These are phyloP conservation scores for Fusarium nodosum DNA, from an alignment of 2,329 filamentous ascomycete genomes.

Conservation along the genomic window DNA sequence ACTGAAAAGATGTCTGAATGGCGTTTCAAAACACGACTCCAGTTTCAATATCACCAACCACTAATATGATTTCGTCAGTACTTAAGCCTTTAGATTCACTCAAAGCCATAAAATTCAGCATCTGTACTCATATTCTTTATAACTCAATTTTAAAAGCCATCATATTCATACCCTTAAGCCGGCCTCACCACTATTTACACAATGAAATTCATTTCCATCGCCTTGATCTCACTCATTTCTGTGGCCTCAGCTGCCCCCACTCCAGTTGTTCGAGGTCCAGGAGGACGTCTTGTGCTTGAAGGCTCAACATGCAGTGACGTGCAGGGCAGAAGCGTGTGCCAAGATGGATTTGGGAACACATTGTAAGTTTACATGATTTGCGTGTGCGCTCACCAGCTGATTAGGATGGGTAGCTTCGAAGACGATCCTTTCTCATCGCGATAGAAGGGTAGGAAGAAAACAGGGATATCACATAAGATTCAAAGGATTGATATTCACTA, in stretches of 20 bases:
- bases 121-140: neutral
- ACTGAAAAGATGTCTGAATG: neutral
- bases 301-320: constrained; percentile 7
- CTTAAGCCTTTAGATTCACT: neutral
- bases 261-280: constrained; percentile 7
- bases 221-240: neutral
- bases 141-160: no score
- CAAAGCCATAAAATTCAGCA: no score
- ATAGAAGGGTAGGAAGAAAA: rapidly evolving
- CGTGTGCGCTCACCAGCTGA: neutral
- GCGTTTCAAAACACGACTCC: neutral
- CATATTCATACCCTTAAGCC: neutral
- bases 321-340: constrained; percentile 25
- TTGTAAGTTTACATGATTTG: constrained; percentile 1
- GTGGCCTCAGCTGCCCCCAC: constrained; percentile 3
- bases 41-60: neutral
- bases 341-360: constrained; percentile 28
- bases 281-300: constrained; percentile 15
- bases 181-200: neutral
- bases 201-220: constrained; percentile 7
- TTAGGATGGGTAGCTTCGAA: neutral
- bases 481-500: no score
- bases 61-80: neutral
- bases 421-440: constrained; percentile 20
- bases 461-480: neutral